Evolutionary conservation across 768 basidiomycete species (phyloP), one percentile per base, ranked within the genome.

Genomic region (Cyathus striatus): DNA sequence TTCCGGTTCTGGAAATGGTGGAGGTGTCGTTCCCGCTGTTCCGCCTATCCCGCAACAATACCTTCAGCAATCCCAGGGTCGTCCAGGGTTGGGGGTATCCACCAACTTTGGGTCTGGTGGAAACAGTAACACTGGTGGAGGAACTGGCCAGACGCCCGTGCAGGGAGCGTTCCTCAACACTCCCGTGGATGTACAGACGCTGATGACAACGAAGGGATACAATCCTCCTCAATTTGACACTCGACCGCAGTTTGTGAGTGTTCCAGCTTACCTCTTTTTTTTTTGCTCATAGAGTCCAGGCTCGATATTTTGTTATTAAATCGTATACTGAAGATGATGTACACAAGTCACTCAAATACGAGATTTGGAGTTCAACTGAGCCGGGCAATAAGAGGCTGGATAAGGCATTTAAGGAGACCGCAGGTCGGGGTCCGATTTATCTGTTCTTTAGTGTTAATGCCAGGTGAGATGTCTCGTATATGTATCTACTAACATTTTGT

Each of bases 281-380:
- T 12, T 27, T 14, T 42, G 34, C 43, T 24, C 41, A 46, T 22
- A 16, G 25, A 20, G 50, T 49, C 5, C 46, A 91, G 83, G 92
- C 95, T 3, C 77, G 94, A 13, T 98, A 76, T 67, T 97, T 97
- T 57, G 95, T 98, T 23, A 98, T 99, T 74, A 99, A 99, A 62
- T 95, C 91, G 0, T 99, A 94, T 65, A 98, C 96, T 1, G 95
- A 98, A 62, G 96, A 97, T 56, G 95, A 99, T 57, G 95, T 99
- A 1, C 95, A 98, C 68, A 99, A 99, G 63, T 94, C 90, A 13
- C 75, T 96, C 55, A 95, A 95, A 56, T 94, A 95, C 52, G 93
- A 95, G 62, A 96, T 97, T 38, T 96, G 94, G 94, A 91, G 90
- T 47, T 95, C 92, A 6, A 96, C 94, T 0, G 91, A 93, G 58